A percentile compares a stretch with the other conserved stretches of the same genome.
Conservation (phyloP, 805 yeast genomes). For the Hanseniaspora lachancei region DNA sequence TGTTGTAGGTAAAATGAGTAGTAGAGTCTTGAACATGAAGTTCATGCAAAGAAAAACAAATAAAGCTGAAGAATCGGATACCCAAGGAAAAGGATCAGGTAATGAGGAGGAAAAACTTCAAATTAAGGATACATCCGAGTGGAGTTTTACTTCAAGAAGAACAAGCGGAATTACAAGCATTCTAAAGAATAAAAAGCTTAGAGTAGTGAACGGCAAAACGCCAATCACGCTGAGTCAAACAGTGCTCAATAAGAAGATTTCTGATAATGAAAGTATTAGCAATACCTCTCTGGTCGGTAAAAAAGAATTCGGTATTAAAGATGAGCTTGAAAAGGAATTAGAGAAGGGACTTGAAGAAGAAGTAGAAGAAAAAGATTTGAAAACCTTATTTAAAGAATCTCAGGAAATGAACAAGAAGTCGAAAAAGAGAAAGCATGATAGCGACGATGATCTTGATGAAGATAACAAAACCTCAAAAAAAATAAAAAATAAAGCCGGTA, state of each 20-base stretch:
- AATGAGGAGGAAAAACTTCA: constrained; percentile 25
- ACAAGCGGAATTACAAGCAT: constrained; percentile 31
- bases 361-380: constrained; percentile 6
- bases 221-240: constrained; percentile 22
- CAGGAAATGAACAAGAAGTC: constrained; percentile 1
- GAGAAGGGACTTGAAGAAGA: constrained; percentile 19
- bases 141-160: constrained; percentile 28
- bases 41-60: constrained; percentile 36
- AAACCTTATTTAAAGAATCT: constrained; percentile 4
- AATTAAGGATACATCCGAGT: constrained; percentile 31
- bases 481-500: neutral
- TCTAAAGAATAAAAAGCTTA: constrained; percentile 10
- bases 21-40: constrained; percentile 75
- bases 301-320: constrained; percentile 21
- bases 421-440: constrained; percentile 1
- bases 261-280: constrained; percentile 18
- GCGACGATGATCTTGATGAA: neutral
- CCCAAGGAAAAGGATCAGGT: constrained; percentile 24
- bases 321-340: constrained; percentile 18
- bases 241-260: constrained; percentile 18
- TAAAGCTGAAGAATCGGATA: constrained; percentile 26
- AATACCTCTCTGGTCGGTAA: constrained; percentile 21
- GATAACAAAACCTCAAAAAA: neutral
- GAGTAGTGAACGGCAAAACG: constrained; percentile 8
- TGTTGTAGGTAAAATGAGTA: constrained; percentile 36